These are phyloP conservation scores for Thielaviopsis punctulata DNA, from an alignment of 2,329 filamentous ascomycete species.

Conservation along the genomic window DNA sequence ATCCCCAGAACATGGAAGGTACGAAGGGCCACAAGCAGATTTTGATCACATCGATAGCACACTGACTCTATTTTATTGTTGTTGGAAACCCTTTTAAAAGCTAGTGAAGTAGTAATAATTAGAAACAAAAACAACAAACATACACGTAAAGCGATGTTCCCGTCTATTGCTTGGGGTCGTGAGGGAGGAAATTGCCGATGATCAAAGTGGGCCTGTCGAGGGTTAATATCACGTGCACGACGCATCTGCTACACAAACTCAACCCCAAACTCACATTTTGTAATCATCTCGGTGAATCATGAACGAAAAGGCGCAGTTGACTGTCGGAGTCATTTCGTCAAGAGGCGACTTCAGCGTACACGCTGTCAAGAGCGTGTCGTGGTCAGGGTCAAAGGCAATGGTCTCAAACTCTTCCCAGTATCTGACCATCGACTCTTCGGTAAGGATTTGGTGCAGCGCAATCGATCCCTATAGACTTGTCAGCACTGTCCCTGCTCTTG, in stretches of 20 bases:
- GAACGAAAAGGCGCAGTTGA: slow-evolving; percentile 95
- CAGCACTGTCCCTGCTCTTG: neutral
- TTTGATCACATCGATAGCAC: neutral
- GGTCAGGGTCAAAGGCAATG: slow-evolving; percentile 84
- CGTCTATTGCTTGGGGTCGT: slow-evolving; percentile 35
- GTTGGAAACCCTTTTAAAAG: neutral
- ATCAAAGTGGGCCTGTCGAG: slow-evolving; percentile 66
- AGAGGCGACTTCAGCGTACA: slow-evolving; percentile 78
- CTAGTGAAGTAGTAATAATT: neutral
- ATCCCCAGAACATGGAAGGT: neutral
- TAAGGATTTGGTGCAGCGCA: slow-evolving; percentile 86
- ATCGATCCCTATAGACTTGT: slow-evolving; percentile 58
- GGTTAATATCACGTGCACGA: slow-evolving; percentile 1
- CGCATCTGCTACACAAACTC: neutral
- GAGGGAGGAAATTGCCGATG: slow-evolving; percentile 89
- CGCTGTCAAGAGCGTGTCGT: slow-evolving; percentile 88
- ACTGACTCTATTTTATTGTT: neutral
- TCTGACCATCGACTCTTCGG: slow-evolving; percentile 82
- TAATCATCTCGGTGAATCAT: slow-evolving; percentile 88
- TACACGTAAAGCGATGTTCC: neutral
- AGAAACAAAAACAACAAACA: neutral
- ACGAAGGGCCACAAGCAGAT: neutral
- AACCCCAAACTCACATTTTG: slow-evolving; percentile 91
- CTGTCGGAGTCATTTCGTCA: slow-evolving; percentile 49
- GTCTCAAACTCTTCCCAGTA: slow-evolving; percentile 99